Evolutionary conservation across 495 filamentous ascomycete genomes (phyloP), one percentile per base, ranked within the genome.

Genomic region (Recurvomyces mirabilis): DNA sequence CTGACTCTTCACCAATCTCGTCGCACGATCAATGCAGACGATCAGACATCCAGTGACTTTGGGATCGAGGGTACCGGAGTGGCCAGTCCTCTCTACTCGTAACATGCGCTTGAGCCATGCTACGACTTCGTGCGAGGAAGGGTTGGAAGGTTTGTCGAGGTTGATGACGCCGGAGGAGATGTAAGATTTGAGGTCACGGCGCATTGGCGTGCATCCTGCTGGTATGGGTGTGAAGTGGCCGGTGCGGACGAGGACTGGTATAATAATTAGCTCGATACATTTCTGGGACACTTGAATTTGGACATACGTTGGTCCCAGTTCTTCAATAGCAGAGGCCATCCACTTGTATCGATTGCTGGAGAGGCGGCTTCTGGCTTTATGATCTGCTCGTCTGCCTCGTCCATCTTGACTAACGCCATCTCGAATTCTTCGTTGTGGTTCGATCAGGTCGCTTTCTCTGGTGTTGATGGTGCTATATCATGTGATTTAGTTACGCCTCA

Each of bases 21-120:
- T 98, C 15, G 93, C 91, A 56, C 89, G 87, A 62, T 94, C 88
- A 59, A 93, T 78, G 62, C 88, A 94, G 48, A 94, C 87, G 61
- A 94, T 95, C 10, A 59, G 37, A 41, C 88, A 95, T 42, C 91
- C 91, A 24, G 84, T 89, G 54, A 89, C 84, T 62, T 87, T 87
- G 41, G 91, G 91, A 66, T 98, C 91, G 45, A 98, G 79, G 18
- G 91, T 98, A 57, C 91, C 91, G 54, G 84, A 93, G 70, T 98
- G 91, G 44, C 91, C 91, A 41, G 93, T 96, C 68, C 96, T 94
- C 60, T 96, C 87, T 43, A 86, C 80, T 61, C 88, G 43, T 34
- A 98, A 70, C 53, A 96, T 94, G 43, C 87, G 77, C 79, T 98
- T 98, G 47, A 95, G 79, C 93, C 91, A 98, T 42, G 91, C 87